Evolutionary conservation across 352 stramenopile genomes (phyloP).

Genomic region (Phytophthora fragariaefolia): DNA sequence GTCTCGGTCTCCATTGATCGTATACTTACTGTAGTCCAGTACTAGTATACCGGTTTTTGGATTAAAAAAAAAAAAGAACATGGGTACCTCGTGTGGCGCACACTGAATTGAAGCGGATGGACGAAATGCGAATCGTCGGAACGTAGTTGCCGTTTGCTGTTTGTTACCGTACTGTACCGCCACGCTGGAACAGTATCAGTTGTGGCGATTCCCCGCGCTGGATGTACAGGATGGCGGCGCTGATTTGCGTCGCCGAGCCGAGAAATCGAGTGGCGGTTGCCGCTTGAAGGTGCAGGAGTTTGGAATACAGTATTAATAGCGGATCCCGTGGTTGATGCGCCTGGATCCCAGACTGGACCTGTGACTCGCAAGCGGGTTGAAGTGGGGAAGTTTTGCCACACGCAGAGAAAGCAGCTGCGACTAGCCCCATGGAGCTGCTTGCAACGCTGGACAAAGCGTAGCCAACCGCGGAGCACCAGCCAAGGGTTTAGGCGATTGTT

Average conservation of each 20-base stretch:
- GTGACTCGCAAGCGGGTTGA: no score
- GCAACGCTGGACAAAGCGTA: background rate
- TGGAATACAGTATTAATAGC: no score
- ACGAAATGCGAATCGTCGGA: background rate
- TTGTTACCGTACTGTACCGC: no score
- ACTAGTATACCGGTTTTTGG: no score
- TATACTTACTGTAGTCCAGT: no score
- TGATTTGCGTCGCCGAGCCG: background rate
- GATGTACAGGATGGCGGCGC: background rate
- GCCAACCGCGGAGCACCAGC: background rate
- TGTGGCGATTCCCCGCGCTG: background rate
- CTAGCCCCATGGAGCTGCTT: background rate
- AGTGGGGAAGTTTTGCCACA: background rate
- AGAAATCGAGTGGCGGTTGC: background rate
- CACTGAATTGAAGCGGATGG: background rate
- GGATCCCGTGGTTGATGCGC: background rate
- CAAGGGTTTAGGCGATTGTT: background rate
- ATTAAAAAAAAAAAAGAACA: no score
- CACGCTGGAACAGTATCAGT: no score
- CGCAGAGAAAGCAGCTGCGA: slow-evolving; percentile 11
- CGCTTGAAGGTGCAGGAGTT: background rate
- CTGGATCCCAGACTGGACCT: no score
- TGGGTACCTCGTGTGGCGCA: background rate
- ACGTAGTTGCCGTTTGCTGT: background rate
- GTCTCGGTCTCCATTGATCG: slow-evolving; percentile 25